Percentiles rank a stretch among this genome's conserved stretches.
Conservation (phyloP, 352 stramenopile species). For the Globisporangium echinulatum region DNA sequence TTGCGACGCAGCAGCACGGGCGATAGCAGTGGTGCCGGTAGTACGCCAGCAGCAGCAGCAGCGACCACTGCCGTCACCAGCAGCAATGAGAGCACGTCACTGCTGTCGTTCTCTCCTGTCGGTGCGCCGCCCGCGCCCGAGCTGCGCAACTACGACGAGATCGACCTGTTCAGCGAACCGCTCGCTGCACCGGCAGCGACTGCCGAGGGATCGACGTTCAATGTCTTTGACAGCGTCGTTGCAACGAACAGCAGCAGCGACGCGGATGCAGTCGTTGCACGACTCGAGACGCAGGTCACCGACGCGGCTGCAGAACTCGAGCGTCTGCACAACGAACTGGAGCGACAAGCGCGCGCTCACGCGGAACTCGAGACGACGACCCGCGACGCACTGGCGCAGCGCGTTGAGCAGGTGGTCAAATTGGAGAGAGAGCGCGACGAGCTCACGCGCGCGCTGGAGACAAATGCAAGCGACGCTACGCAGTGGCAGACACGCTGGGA, state of each 20-base stretch:
- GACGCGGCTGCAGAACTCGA: constrained; percentile 8
- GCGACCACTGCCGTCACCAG: constrained; percentile 1
- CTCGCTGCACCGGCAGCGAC: neutral
- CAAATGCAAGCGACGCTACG: constrained; percentile 7
- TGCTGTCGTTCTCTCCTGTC: constrained; percentile 40
- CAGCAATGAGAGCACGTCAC: constrained; percentile 19
- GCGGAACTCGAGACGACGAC: constrained; percentile 17
- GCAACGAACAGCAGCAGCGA: neutral
- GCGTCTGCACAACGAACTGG: constrained; percentile 15
- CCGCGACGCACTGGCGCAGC: constrained; percentile 17
- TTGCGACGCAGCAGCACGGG: constrained; percentile 8
- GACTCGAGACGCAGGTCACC: constrained; percentile 8
- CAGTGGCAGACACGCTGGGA: constrained; percentile 12
- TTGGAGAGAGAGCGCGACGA: constrained; percentile 11
- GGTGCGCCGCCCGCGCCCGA: constrained; percentile 4
- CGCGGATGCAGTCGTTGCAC: constrained; percentile 1
- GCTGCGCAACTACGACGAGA: constrained; percentile 40
- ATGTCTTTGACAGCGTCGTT: neutral
- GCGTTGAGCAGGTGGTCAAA: constrained; percentile 8
- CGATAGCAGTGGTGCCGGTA: no score
- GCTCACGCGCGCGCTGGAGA: constrained; percentile 15
- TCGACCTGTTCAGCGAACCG: constrained; percentile 38
- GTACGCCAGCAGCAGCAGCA: neutral
- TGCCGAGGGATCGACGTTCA: neutral
- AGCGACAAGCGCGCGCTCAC: neutral